Conservation (phyloP, 805 yeast species). For the Kluyveromyces siamensis region DNA sequence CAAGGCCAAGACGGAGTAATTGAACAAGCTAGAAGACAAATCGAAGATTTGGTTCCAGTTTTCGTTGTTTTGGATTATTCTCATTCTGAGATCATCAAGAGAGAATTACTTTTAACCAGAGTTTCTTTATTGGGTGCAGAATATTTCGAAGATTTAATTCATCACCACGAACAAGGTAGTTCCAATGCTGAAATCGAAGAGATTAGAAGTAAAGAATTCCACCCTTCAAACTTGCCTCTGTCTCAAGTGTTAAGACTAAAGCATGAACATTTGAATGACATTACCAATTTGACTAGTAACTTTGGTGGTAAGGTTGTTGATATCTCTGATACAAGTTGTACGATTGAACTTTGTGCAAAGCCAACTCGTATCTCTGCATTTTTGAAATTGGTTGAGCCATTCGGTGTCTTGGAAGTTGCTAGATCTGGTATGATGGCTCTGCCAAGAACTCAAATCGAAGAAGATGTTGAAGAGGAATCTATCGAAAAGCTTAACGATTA, state of each 20-base stretch:
- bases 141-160: conserved; percentile 88
- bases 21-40: conserved; percentile 96
- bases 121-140: conserved; percentile 95
- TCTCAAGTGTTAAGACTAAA: conserved; percentile 92
- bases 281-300: conserved; percentile 68
- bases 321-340: conserved; percentile 85
- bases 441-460: conserved; percentile 83
- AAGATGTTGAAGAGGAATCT: conserved; percentile 46
- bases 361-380: conserved; percentile 84
- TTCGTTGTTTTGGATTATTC: conserved; percentile 96
- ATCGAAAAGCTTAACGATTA: conserved; percentile 43
- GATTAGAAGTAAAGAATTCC: conserved; percentile 42
- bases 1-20: conserved; percentile 93
- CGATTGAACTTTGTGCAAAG: conserved; percentile 89
- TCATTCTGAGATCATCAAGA: conserved; percentile 76
- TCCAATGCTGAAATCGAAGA: conserved; percentile 23
- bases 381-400: conserved; percentile 84
- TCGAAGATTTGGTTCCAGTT: conserved; percentile 95
- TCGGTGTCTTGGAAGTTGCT: conserved; percentile 92
- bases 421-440: conserved; percentile 98
- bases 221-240: conserved; percentile 83
- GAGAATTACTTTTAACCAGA: conserved; percentile 88
- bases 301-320: conserved; percentile 93
- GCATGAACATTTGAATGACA: conserved; percentile 78
- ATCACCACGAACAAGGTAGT: conserved; percentile 55